Evolutionary conservation across 164 flowering plant genomes (phyloP), one percentile per base, ranked within the genome.

Genomic region (Dillenia turbinata): DNA sequence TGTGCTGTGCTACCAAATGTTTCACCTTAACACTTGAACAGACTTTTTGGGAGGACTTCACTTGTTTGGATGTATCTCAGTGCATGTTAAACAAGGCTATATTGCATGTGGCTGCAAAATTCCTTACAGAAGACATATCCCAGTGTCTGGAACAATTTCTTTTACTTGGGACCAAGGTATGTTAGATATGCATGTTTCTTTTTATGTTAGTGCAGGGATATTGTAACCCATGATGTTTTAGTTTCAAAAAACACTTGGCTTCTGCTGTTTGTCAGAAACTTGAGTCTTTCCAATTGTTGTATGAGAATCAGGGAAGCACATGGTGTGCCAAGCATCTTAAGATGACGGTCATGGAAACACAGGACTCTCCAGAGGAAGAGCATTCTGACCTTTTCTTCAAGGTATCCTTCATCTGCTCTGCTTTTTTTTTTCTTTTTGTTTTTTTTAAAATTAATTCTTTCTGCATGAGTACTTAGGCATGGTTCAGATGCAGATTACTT

Each of bases 11-110:
- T 40, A 9, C 50, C 54, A 53, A 55, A 47, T 58, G 54, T 67
- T 22, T 47, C 57, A 40, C 82, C 86, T 85, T 87, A 71, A 89
- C 80, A 40, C 45, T 14, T 17, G 57, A 44, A 26, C 78, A 47
- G 97, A 73, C 74, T 59, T 71, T 84, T 62, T 92, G 97, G 97
- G 97, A 91, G 74, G 92, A 87, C 56, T 79, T 81, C 60, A 84
- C 92, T 45, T 85, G 92, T 75, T 73, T 78, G 74, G 94, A 85
- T 69, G 62, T 74, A 16, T 78, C 87, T 44, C 94, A 85, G 44
- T 89, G 96, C 81, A 67, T 74, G 75, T 65, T 89, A 67, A 87
- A 92, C 82, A 83, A 78, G 66, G 65, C 82, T 68, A 75, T 89
- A 51, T 54, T 92, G 68, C 74, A 69, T 48, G 81, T 83, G 40